phyloP scores from a whole-genome alignment of 768 basidiomycete genomes.

The Roridomyces roridus region DNA sequence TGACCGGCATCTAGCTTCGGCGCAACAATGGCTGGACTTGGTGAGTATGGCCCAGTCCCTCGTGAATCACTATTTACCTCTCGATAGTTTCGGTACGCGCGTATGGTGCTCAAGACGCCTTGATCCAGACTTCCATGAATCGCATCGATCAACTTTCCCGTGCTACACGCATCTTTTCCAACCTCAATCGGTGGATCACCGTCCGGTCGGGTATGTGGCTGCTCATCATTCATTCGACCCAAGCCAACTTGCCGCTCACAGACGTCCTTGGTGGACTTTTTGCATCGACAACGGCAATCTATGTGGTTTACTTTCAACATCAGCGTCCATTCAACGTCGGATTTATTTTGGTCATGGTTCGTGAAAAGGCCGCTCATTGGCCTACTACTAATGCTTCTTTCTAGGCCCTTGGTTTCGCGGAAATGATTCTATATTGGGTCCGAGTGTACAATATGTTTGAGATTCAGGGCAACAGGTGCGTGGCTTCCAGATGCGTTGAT shows the following conservation, averaged over 20 bases:
- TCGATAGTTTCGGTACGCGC: slow-evolving; percentile 64
- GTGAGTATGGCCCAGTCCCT: not conserved
- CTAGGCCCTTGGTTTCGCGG: no score
- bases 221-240: no score
- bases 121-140: slow-evolving; percentile 48
- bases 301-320: slow-evolving; percentile 53
- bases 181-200: slow-evolving; percentile 52
- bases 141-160: slow-evolving; percentile 62
- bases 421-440: not conserved
- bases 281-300: slow-evolving; percentile 58
- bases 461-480: slow-evolving; percentile 51
- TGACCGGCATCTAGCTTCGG: not conserved
- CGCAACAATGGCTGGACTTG: slow-evolving; percentile 5
- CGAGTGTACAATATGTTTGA: slow-evolving; percentile 48
- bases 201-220: slow-evolving; percentile 46
- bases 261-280: slow-evolving; percentile 65
- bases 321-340: slow-evolving; percentile 51
- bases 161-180: slow-evolving; percentile 54
- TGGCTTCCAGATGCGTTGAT: not conserved
- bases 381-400: slow-evolving; percentile 34
- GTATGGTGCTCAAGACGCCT: slow-evolving; percentile 61
- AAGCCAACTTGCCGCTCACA: no score
- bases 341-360: slow-evolving; percentile 62
- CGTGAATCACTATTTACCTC: not conserved
- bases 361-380: slow-evolving; percentile 30